Conservation (phyloP, 208 protist genomes). For the Angomonas deanei region DNA sequence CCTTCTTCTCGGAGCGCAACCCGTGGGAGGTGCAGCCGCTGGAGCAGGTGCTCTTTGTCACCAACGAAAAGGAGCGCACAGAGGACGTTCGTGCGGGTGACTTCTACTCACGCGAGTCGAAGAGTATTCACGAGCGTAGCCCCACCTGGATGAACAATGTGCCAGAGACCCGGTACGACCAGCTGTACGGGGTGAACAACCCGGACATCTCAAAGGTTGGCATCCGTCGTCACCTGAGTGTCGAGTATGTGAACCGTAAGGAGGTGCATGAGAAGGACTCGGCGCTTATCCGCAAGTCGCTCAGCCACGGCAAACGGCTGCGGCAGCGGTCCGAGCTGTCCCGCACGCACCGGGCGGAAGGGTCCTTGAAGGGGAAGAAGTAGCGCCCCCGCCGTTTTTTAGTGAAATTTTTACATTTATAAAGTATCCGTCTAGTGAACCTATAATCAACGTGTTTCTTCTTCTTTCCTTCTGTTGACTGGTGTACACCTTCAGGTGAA, state of each 20-base stretch:
- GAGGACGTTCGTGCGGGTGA: slow-evolving; percentile 79
- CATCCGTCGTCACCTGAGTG: slow-evolving; percentile 74
- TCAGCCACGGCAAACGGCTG: slow-evolving; percentile 65
- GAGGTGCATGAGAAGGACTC: slow-evolving; percentile 78
- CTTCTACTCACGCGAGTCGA: slow-evolving; percentile 72
- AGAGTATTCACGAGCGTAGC: slow-evolving; percentile 69
- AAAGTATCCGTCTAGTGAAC: not conserved
- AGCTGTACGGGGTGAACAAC: slow-evolving; percentile 80
- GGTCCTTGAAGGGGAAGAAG: slow-evolving; percentile 23
- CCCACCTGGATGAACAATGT: slow-evolving; percentile 84
- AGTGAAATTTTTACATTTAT: not conserved
- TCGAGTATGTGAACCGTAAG: slow-evolving; percentile 74
- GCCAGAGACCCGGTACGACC: slow-evolving; percentile 86
- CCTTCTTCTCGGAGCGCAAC: slow-evolving; percentile 71
- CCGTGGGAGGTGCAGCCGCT: slow-evolving; percentile 72
- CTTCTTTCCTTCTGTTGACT: not conserved
- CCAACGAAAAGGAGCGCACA: slow-evolving; percentile 37
- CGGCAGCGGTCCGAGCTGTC: slow-evolving; percentile 64
- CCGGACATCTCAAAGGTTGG: slow-evolving; percentile 82
- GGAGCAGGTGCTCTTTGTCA: slow-evolving; percentile 55
- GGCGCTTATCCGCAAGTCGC: slow-evolving; percentile 59
- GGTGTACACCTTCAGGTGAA: too few species aligned
- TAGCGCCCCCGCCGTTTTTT: not conserved
- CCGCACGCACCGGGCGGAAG: slow-evolving; percentile 73
- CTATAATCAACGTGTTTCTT: not conserved